Conservation (phyloP, 73 alveolate genomes). For the Durusdinium trenchii region DNA sequence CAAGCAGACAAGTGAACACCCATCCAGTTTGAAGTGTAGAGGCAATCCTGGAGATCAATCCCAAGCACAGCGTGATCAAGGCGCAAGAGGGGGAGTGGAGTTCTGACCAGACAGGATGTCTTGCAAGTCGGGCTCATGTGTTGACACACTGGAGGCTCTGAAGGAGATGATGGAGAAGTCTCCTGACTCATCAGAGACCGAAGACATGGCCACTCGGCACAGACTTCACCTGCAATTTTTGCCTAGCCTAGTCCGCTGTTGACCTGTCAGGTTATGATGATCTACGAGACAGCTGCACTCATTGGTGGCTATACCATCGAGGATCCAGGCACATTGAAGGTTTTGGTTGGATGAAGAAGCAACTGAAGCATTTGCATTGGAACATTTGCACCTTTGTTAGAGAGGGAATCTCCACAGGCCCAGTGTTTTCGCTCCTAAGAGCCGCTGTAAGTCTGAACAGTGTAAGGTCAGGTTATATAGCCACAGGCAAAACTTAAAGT, state of each 20-base stretch:
- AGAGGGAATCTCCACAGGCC: too few relatives aligned
- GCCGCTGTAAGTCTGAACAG: too few relatives aligned
- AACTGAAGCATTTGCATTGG: too few relatives aligned
- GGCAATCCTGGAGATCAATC: slow-evolving; percentile 94
- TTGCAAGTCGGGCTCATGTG: neutral
- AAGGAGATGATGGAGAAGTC: slow-evolving; percentile 55
- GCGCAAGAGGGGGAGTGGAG: neutral
- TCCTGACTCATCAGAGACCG: slow-evolving; percentile 72
- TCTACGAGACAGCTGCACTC: slow-evolving; percentile 86
- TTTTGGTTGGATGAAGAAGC: too few relatives aligned
- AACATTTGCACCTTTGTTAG: too few relatives aligned
- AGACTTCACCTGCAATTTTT: neutral
- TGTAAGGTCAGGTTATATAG: too few relatives aligned
- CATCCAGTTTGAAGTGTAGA: too few relatives aligned
- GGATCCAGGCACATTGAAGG: slow-evolving; percentile 83
- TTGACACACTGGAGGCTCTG: neutral
- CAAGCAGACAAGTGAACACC: too few relatives aligned
- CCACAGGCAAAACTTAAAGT: too few relatives aligned
- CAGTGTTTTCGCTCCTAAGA: too few relatives aligned
- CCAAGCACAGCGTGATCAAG: slow-evolving; percentile 78
- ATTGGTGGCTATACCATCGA: slow-evolving; percentile 94
- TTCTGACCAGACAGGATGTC: neutral
- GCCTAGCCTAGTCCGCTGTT: neutral
- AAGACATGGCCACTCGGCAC: slow-evolving; percentile 62
- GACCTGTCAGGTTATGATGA: slow-evolving; percentile 69